Percentiles rank a stretch among this genome's conserved stretches.
phyloP scores from a whole-genome alignment of 306 rosid species.

The Alnus glutinosa region DNA sequence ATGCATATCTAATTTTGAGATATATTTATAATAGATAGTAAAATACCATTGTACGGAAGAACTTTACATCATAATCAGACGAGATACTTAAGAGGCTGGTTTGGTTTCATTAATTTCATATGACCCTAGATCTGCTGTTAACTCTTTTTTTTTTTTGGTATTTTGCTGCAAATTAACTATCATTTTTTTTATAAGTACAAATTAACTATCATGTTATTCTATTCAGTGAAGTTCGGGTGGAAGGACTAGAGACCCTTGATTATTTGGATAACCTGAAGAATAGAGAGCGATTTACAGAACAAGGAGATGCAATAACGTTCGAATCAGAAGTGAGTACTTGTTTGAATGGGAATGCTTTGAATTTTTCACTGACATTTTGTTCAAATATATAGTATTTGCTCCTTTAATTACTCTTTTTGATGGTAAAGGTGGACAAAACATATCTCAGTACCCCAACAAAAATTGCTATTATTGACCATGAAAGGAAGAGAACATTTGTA shows the following conservation, averaged over 20 bases:
- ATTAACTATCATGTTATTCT: constrained; percentile 24
- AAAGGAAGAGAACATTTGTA: constrained; percentile 72
- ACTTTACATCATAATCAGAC: neutral
- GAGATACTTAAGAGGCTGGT: neutral
- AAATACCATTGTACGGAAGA: neutral
- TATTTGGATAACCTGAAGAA: constrained; percentile 77
- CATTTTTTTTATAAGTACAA: neutral
- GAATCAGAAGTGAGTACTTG: constrained; percentile 62
- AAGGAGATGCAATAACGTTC: constrained; percentile 76
- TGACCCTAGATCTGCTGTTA: neutral
- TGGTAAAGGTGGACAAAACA: constrained; percentile 63
- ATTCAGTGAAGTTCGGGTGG: constrained; percentile 78
- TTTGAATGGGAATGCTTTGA: constrained; percentile 1
- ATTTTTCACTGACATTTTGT: constrained; percentile 8
- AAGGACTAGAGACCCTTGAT: constrained; percentile 82
- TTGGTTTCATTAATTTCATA: neutral
- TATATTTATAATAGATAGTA: no score
- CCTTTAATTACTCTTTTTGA: constrained; percentile 22
- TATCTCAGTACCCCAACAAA: constrained; percentile 71
- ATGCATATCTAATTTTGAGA: neutral
- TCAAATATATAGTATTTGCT: constrained; percentile 20
- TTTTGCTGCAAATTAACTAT: constrained; percentile 23
- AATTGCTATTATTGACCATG: constrained; percentile 82
- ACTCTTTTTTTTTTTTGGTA: neutral
- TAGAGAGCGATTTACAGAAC: constrained; percentile 69